phyloP scores from a whole-genome alignment of 1,284 basidiomycete species.

The Takashimella tepidaria region DNA sequence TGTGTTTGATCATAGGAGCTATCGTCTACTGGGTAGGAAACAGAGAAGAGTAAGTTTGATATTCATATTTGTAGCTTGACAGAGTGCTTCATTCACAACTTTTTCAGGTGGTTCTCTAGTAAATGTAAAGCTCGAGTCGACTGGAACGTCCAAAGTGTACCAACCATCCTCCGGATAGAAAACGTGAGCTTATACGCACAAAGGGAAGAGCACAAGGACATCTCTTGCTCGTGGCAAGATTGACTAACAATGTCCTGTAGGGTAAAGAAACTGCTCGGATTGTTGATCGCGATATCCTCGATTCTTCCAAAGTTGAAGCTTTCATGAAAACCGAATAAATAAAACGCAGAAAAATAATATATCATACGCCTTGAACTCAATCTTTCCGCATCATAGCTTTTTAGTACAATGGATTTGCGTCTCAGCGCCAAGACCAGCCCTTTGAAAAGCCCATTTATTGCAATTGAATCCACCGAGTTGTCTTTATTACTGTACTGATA shows the following conservation, averaged over 20 bases:
- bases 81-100: not conserved
- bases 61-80: not conserved
- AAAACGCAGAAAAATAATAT: not conserved
- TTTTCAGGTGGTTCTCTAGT: slow-evolving; percentile 65
- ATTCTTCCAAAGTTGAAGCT: slow-evolving; percentile 24
- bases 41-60: slow-evolving; percentile 56
- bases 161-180: slow-evolving; percentile 65
- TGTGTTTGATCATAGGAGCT: slow-evolving; percentile 44
- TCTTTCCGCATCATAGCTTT: no score
- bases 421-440: no score
- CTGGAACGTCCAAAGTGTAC: slow-evolving; percentile 62
- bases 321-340: slow-evolving; percentile 16
- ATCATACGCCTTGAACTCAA: no score
- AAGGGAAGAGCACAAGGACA: not conserved
- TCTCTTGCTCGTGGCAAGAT: not conserved
- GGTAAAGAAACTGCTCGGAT: slow-evolving; percentile 56
- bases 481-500: no score
- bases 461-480: no score
- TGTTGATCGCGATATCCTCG: slow-evolving; percentile 56
- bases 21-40: slow-evolving; percentile 70
- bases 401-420: no score
- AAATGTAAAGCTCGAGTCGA: slow-evolving; percentile 60
- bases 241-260: slow-evolving; percentile 42
- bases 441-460: no score
- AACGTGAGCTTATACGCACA: slow-evolving; percentile 54